phyloP scores from a whole-genome alignment of 768 basidiomycete species.

The Tulasnella sp. region DNA sequence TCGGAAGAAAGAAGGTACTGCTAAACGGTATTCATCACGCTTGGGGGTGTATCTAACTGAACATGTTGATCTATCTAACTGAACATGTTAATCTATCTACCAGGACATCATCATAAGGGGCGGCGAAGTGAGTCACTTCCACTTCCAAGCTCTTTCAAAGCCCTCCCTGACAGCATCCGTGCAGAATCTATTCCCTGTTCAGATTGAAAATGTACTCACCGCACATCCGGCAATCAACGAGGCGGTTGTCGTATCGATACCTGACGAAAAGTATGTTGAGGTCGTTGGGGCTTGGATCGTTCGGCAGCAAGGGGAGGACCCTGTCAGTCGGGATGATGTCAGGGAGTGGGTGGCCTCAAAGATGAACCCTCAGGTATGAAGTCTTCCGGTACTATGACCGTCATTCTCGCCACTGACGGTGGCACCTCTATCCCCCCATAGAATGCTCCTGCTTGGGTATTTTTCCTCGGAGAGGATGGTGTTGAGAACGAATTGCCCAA shows the following conservation, averaged over 20 bases:
- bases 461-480: conserved; percentile 65
- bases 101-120: conserved; percentile 83
- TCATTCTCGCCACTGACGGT: neutral
- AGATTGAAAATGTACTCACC: conserved; percentile 68
- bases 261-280: conserved; percentile 57
- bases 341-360: conserved; percentile 39
- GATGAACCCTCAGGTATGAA: conserved; percentile 71
- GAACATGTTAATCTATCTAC: neutral
- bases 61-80: no score
- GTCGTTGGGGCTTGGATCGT: conserved; percentile 74
- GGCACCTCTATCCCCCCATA: conserved; percentile 24
- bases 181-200: conserved; percentile 72
- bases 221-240: conserved; percentile 48
- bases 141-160: neutral
- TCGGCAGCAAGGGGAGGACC: conserved; percentile 28
- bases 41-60: no score
- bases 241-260: conserved; percentile 63
- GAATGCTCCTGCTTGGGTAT: conserved; percentile 75
- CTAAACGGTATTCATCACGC: no score
- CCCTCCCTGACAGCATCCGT: neutral
- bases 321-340: conserved; percentile 41
- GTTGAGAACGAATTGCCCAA: conserved; percentile 53
- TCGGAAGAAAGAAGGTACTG: no score
- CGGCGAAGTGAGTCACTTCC: conserved; percentile 46
- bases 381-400: neutral